A percentile compares a stretch with the other conserved stretches of the same genome.
Evolutionary conservation across 148 eudicot species (phyloP).

Genomic region (Suaeda aralocaspica): DNA sequence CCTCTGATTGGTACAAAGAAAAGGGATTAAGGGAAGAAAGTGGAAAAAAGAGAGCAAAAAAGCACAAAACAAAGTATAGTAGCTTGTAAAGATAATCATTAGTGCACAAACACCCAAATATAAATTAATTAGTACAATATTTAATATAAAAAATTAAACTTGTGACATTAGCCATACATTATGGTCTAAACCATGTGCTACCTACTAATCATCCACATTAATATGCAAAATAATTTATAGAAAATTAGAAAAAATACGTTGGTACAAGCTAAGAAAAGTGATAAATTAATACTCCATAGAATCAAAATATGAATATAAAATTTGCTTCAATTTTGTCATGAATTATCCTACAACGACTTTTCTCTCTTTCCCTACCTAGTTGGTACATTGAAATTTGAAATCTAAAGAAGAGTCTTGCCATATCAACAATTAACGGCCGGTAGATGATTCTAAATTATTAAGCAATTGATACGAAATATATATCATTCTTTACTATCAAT

Average conservation of each 20-base stretch:
- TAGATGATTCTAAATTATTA: too few species aligned
- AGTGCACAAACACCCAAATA: background rate
- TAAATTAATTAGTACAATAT: background rate
- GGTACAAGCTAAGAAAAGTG: too few species aligned
- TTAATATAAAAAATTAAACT: slow-evolving; percentile 14
- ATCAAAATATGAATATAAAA: background rate
- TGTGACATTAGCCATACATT: slow-evolving; percentile 14
- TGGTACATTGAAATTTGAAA: slow-evolving; percentile 16
- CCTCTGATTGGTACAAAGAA: slow-evolving; percentile 10
- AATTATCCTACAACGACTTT: slow-evolving; percentile 10
- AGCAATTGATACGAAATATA: too few species aligned
- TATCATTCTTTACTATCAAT: too few species aligned
- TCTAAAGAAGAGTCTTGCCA: too few species aligned
- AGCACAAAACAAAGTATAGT: slow-evolving; percentile 13
- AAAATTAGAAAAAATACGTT: too few species aligned
- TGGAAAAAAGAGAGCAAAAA: slow-evolving; percentile 2
- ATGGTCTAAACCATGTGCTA: slow-evolving; percentile 28
- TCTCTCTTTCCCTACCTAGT: background rate
- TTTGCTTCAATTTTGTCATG: slow-evolving; percentile 4
- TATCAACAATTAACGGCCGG: too few species aligned
- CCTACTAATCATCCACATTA: slow-evolving; percentile 12
- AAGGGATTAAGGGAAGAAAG: slow-evolving; percentile 2
- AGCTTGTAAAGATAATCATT: slow-evolving; percentile 15
- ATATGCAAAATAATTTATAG: background rate
- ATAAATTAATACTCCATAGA: too few species aligned